Base-by-base conservation (phyloP, 176 grass and related monocot genomes). In the Phoenix roebelenii region DNA sequence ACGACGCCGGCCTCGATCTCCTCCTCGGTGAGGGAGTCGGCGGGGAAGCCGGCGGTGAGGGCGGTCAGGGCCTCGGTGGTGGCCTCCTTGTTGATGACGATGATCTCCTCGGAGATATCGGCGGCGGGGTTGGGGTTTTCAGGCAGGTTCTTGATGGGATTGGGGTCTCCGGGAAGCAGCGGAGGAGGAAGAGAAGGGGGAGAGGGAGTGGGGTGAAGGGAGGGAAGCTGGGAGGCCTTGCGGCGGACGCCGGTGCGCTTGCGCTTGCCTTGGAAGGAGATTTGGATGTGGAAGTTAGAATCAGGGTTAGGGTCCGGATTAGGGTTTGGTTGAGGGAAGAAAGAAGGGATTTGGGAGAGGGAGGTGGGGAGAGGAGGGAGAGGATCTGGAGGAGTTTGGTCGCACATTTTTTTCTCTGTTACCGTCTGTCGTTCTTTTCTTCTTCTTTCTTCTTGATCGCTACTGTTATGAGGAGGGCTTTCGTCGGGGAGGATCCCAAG, bases 1-100 rank as follows among this genome's bases (percentile, higher is more conserved):
- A 98, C 87, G 55, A 98, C 87, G 70, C 81, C 81, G 1, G 87
- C 93, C 71, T 98, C 93, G 49, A 98, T 92, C 87, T 98, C 93
- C 77, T 98, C 93, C 44, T 98, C 93, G 62, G 93, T 98, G 66
- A 98, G 84, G 30, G 93, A 92, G 57, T 98, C 87, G 6, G 87
- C 93, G 3, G 87, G 87, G 60, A 98, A 98, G 18, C 93, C 93
- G 15, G 76, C 78, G 26, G 86, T 85, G 54, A 98, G 87, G 3
- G 87, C 93, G 51, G 82, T 92, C 55, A 92, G 85, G 55, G 93
- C 93, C 79, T 92, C 93, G 66, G 87, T 54, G 26, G 87, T 97
- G 10, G 93, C 80, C 64, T 97, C 93, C 59, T 86, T 80, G 76
- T 89, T 98, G 72, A 98, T 98, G 61, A 98, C 93, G 68, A 98